Conservation (phyloP, 768 basidiomycete genomes). For the Phaeotremella fagi region DNA sequence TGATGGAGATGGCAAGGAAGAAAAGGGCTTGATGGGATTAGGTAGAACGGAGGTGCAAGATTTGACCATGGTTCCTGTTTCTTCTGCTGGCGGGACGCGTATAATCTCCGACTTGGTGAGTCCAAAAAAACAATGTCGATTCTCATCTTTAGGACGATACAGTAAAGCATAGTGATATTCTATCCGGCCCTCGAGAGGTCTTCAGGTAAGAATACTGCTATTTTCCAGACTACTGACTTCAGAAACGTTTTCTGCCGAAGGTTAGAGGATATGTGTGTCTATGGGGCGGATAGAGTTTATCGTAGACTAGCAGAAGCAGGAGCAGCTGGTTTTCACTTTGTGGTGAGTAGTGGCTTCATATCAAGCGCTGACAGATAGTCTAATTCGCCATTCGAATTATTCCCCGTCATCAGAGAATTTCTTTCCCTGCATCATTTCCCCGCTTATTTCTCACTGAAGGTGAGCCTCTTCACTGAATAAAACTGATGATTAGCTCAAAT, state of each 20-base stretch:
- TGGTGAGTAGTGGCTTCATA: constrained; percentile 49
- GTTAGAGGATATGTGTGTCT: constrained; percentile 68
- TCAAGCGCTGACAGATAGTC: no score
- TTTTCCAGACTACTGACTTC: not conserved
- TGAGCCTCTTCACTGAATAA: constrained; percentile 1
- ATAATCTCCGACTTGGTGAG: constrained; percentile 79
- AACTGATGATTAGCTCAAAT: constrained; percentile 56
- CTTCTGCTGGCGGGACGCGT: constrained; percentile 51
- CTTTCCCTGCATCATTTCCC: constrained; percentile 53
- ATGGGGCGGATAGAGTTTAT: constrained; percentile 50
- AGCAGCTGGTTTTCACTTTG: constrained; percentile 60
- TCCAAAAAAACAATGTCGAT: not conserved
- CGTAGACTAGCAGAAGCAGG: constrained; percentile 51
- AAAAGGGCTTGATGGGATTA: not conserved
- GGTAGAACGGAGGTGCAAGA: not conserved
- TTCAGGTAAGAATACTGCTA: constrained; percentile 55
- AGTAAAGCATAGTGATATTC: constrained; percentile 72
- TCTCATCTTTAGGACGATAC: constrained; percentile 61
- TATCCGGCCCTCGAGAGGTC: constrained; percentile 70
- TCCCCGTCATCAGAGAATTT: constrained; percentile 73
- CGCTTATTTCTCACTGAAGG: constrained; percentile 28
- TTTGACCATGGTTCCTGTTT: not conserved
- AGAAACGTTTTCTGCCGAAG: constrained; percentile 85
- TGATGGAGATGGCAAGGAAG: not conserved
- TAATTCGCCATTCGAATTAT: constrained; percentile 79